Percentiles rank a stretch among this genome's conserved stretches.
These are phyloP conservation scores for Plasmodium sp. DNA, from an alignment of 169 alveolate genomes.

Conservation along the genomic window DNA sequence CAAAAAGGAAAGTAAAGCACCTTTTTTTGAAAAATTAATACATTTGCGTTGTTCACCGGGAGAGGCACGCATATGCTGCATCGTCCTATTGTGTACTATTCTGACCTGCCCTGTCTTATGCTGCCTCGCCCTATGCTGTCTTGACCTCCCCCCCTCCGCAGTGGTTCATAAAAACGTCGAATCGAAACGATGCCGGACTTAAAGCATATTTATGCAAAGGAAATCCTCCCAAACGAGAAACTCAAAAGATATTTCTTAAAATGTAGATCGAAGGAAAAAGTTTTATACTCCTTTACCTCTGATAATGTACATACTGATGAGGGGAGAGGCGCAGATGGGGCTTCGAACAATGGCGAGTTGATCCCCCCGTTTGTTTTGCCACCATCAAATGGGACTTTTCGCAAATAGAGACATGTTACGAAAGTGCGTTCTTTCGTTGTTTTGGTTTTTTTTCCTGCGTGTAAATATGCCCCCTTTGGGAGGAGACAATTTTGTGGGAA, in stretches of 20 bases:
- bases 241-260: conserved; percentile 51
- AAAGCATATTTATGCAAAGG: conserved; percentile 28
- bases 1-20: neutral
- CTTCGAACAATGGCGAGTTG: neutral
- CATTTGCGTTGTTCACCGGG: neutral
- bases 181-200: conserved; percentile 48
- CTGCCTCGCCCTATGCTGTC: neutral
- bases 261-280: conserved; percentile 69
- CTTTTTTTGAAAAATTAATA: neutral
- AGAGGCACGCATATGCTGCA: neutral
- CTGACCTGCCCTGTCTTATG: neutral
- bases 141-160: neutral
- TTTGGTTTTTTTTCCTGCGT: neutral
- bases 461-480: neutral
- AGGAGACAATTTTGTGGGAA: neutral
- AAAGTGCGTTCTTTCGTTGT: neutral
- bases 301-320: conserved; percentile 27
- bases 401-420: neutral
- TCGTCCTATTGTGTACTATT: no score
- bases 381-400: neutral
- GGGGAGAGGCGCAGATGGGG: neutral
- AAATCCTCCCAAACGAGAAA: conserved; percentile 44
- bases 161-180: neutral
- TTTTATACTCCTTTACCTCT: conserved; percentile 65
- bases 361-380: neutral